Base-by-base conservation (phyloP, 192 early-diverging fungal genomes). In the Podochytrium sp. region DNA sequence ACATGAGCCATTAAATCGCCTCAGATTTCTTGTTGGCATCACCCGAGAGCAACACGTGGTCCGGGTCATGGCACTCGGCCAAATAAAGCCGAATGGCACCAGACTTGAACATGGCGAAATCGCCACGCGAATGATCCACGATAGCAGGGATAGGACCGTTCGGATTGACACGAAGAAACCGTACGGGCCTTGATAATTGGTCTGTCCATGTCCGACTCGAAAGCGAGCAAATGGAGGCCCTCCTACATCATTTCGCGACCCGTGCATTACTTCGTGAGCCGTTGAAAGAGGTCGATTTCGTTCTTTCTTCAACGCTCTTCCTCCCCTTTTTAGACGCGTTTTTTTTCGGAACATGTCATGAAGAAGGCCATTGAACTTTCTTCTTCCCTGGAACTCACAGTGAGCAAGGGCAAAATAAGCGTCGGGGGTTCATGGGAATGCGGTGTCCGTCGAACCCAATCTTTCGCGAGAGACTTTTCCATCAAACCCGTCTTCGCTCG, bases 21-120 rank as follows among this genome's bases (percentile, higher is more conserved):
- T 62, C 73, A 47, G 66, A 71, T 27, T 80, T 78, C 39, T 39
- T 34, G 32, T 82, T 71, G 30, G 84, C 73, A 65, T 85, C 85
- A 12, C 49, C 58, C 30, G 85, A 80, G 25, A 80, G 58, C 30
- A 87, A 59, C 34, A 66, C 70, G 73, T 80, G 74, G 51, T 85
- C 51, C 16, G 73, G 78, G 73, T 85, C 87, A 47, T 87, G 81
- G 73, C 75, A 49, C 23, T 85, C 84, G 30, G 81, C 84, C 18
- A 89, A 73, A 76, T 88, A 89, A 16, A 78, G 57, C 73, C 88
- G 73, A 40, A 89, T 89, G 16, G 87, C 87, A 23, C 79, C 86
- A 30, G 69, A 80, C 62, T 89, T 86, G 60, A 89, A 87, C 12
- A 89, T 83, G 39, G 42, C 20, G 73, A 84, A 84, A 73, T 85